Evolutionary conservation across 169 alveolate species (phyloP).

Genomic region (Perkinsus olseni): DNA sequence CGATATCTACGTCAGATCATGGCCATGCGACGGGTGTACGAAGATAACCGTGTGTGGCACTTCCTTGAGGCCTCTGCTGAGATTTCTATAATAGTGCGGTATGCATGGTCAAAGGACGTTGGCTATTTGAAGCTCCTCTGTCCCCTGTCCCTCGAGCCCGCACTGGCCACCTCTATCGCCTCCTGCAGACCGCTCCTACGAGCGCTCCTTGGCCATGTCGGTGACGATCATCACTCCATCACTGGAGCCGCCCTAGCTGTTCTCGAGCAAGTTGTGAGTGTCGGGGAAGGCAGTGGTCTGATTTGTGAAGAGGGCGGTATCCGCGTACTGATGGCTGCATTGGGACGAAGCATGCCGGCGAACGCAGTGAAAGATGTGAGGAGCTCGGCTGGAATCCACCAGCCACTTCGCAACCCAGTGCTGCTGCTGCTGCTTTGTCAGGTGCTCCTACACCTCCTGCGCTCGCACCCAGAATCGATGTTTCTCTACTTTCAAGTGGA

Average conservation of each 20-base stretch:
- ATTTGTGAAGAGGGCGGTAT: neutral
- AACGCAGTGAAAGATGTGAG: neutral
- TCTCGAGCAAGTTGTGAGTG: neutral
- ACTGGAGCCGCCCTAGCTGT: neutral
- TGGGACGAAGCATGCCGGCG: neutral
- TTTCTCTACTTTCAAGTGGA: too few species aligned
- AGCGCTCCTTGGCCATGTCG: neutral
- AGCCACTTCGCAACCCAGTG: too few species aligned
- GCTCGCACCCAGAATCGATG: too few species aligned
- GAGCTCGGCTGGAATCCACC: too few species aligned
- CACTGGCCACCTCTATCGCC: neutral
- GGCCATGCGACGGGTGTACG: neutral
- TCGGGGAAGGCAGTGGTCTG: neutral
- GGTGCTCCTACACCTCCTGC: too few species aligned
- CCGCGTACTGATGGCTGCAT: neutral
- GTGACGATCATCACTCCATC: neutral
- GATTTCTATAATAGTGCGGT: neutral
- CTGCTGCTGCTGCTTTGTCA: too few species aligned
- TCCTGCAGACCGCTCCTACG: neutral
- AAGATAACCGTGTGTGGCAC: neutral
- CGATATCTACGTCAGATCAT: neutral
- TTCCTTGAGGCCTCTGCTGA: neutral
- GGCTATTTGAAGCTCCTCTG: neutral
- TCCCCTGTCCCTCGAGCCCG: neutral
- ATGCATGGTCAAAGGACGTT: neutral